Evolutionary conservation across 306 rosid species (phyloP).

Genomic region (Glycine soja): DNA sequence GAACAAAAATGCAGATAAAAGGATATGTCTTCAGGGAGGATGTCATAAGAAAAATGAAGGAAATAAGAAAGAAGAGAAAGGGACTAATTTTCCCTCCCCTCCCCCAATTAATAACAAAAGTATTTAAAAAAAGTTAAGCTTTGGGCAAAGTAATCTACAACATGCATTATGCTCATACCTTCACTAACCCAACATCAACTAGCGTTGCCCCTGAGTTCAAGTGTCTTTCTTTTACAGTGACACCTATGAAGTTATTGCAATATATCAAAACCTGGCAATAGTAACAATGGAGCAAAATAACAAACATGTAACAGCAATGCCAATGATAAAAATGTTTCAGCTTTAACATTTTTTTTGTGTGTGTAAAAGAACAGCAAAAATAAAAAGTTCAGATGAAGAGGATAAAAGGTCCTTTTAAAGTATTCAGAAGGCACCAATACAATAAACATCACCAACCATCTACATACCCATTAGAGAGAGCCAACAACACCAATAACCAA

Average conservation of each 20-base stretch:
- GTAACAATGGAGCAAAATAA: conserved; percentile 37
- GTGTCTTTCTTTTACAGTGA: conserved; percentile 71
- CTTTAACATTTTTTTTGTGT: neutral
- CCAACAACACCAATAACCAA: conserved; percentile 1
- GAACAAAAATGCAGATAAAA: conserved; percentile 2
- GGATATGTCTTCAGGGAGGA: conserved; percentile 5
- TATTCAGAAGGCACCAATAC: conserved; percentile 28
- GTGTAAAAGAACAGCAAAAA: neutral
- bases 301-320: conserved; percentile 36
- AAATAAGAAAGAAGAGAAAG: conserved; percentile 1
- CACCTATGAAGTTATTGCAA: conserved; percentile 64
- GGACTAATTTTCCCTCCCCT: neutral
- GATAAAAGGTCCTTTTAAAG: conserved; percentile 5
- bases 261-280: conserved; percentile 42
- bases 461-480: neutral
- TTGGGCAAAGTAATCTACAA: conserved; percentile 28
- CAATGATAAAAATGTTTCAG: conserved; percentile 20
- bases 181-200: conserved; percentile 92
- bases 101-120: neutral
- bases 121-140: conserved; percentile 13
- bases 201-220: conserved; percentile 58
- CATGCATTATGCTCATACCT: conserved; percentile 60
- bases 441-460: conserved; percentile 14
- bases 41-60: conserved; percentile 21
- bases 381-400: conserved; percentile 11